Percentiles rank a stretch among this genome's conserved stretches.
Evolutionary conservation across 176 grass and related monocot genomes (phyloP).

Genomic region (Hordeum vulgare): MorexV3_pseudomolecules_assembly NC_058524.1:450473916-450474415

Average conservation of each 20-base stretch:
- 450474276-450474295: background rate
- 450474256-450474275: background rate
- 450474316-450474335: background rate
- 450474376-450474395: background rate
- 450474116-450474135: background rate
- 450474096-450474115: background rate
- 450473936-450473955: too few species aligned
- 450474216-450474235: background rate
- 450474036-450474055: too few species aligned
- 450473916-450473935: background rate
- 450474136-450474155: background rate
- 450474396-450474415: conserved; percentile 21
- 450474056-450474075: too few species aligned
- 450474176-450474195: background rate
- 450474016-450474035: too few species aligned
- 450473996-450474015: too few species aligned
- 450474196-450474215: background rate
- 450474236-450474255: background rate
- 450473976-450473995: too few species aligned
- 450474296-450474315: background rate
- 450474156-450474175: background rate
- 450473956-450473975: too few species aligned
- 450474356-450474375: conserved; percentile 36
- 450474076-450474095: too few species aligned
- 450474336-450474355: background rate